Evolutionary conservation across 2,329 filamentous ascomycete genomes (phyloP), one percentile per base, ranked within the genome.

Genomic region (Fusarium illudens): DNA sequence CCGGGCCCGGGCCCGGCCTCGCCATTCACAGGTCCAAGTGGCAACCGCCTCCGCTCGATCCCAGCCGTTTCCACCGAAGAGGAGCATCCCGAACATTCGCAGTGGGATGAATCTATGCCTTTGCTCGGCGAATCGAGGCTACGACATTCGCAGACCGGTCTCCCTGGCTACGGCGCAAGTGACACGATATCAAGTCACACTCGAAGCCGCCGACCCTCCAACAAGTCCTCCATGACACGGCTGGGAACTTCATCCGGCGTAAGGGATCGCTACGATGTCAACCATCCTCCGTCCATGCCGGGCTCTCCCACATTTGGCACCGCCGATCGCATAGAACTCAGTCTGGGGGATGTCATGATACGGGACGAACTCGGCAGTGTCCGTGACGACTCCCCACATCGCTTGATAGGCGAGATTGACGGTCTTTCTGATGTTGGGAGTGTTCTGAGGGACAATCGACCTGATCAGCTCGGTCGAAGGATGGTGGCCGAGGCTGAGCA

Each of bases 331-430:
- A 77, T 83, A 58, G 84, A 87, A 33, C 82, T 90, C 78, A 86
- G 82, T 64, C 89, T 90, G 71, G 87, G 87, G n/a, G 89, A 91
- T 79, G 84, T 90, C 67, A 90, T 94, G 86, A 86, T 93, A 58
- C 84, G 89, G 9, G 88, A 91, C 66, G 88, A 92, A 53, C 80
- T 91, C 13, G 66, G 62, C 36, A 79, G 82, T 20, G 76, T 81
- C 65, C 71, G 71, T 36, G 74, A 75, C 27, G 73, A 70, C 30
- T 76, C 75, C 39, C 75, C 77, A 9, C 69, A 73, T 9, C 75
- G 66, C n/a, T 71, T 70, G 20, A 64, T 73, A 12, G 67, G 68
- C 11, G 73, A 75, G 10, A 75, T 80, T 20, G 77, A 79, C n/a
- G 72, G 74, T 8, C 61, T 72, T 12, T 79, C 78, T 7, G 77